Percentiles rank a stretch among this genome's conserved stretches.
These are phyloP conservation scores for Populus alba DNA, from an alignment of 345 rosid species.

Conservation along the genomic window DNA sequence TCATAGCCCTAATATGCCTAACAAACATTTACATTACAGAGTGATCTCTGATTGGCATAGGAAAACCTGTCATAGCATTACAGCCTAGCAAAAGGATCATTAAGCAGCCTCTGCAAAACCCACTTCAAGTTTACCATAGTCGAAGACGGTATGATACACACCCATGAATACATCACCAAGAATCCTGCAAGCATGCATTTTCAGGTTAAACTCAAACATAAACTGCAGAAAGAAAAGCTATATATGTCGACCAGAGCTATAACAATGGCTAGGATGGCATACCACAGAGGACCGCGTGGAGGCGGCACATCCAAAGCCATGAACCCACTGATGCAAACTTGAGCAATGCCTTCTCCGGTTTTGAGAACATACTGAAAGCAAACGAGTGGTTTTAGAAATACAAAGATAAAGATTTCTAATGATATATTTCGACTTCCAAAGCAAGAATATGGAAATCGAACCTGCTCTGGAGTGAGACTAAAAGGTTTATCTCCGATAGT, in stretches of 20 bases:
- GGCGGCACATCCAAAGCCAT: conserved; percentile 61
- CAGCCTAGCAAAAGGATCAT: background rate
- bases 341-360: conserved; percentile 48
- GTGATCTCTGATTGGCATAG: background rate
- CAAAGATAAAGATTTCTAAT: background rate
- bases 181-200: conserved; percentile 43
- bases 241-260: background rate
- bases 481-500: conserved; percentile 60
- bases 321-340: conserved; percentile 67
- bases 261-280: conserved; percentile 1
- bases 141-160: conserved; percentile 72
- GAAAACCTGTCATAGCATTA: background rate
- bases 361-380: conserved; percentile 63
- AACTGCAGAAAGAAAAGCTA: background rate
- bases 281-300: conserved; percentile 75
- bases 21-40: background rate
- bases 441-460: conserved; percentile 13
- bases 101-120: conserved; percentile 71
- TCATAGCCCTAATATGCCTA: background rate
- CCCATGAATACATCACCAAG: conserved; percentile 84
- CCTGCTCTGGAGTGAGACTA: conserved; percentile 68
- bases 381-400: background rate
- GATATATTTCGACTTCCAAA: background rate
- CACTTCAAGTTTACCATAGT: conserved; percentile 52
- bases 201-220: background rate